Conservation (phyloP, 2,329 filamentous ascomycete species). For the Diplocarpon mali region DNA sequence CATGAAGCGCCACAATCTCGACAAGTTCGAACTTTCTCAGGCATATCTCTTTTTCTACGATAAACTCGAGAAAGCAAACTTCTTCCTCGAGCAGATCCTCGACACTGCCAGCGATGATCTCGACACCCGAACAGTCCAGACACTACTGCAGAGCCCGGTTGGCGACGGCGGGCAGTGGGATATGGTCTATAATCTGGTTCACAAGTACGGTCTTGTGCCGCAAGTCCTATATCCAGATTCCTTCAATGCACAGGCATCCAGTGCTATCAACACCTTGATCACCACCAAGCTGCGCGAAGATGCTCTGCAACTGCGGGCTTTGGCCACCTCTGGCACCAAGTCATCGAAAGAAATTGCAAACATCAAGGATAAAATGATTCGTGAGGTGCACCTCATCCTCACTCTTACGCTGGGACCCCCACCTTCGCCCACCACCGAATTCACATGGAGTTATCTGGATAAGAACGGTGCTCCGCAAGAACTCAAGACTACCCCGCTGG, state of each 20-base stretch:
- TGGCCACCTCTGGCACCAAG: conserved; percentile 31
- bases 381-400: conserved; percentile 70
- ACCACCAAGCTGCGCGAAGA: conserved; percentile 83
- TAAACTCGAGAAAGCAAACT: conserved; percentile 86
- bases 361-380: conserved; percentile 64
- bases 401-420: conserved; percentile 74
- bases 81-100: conserved; percentile 75
- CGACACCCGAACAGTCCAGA: conserved; percentile 62
- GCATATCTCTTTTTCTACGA: conserved; percentile 88
- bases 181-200: conserved; percentile 77
- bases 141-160: conserved; percentile 55
- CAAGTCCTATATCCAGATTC: conserved; percentile 72
- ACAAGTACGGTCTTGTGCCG: conserved; percentile 82
- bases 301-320: conserved; percentile 56
- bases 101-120: conserved; percentile 61
- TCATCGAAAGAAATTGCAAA: conserved; percentile 28
- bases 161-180: conserved; percentile 85
- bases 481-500: conserved; percentile 53
- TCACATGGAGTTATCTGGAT: conserved; percentile 73
- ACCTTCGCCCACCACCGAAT: conserved; percentile 55
- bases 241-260: conserved; percentile 64
- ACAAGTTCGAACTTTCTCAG: conserved; percentile 76
- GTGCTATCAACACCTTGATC: conserved; percentile 59
- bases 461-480: conserved; percentile 52
- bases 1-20: conserved; percentile 71